Base-by-base conservation (phyloP, 163 green algal species). In the Coccomyxa subellipsoidea region DNA sequence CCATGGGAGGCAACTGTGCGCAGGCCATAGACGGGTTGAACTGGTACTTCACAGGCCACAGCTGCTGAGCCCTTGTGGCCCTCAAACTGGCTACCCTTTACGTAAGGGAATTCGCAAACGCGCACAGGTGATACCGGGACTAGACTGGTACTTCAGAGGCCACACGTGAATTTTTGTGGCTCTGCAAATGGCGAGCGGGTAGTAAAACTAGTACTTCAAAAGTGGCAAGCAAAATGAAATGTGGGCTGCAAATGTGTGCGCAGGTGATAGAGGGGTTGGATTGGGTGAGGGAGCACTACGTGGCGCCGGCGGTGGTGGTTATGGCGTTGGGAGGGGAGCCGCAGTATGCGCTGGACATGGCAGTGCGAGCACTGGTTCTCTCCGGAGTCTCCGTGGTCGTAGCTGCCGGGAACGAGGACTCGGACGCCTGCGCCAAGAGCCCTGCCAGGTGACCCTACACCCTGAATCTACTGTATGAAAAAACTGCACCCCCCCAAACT, bases 231-330 rank as follows among this genome's bases (percentile, higher is more conserved):
- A 25, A 8, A 32, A 12, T 34, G 9, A 72, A 12, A 6, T 18
- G 1, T 23, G 47, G 47, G 47, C 3, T 59, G 3, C 47, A 5
- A 35, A 21, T 38, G 71, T 12, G 38, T 81, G 38, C 21, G 59
- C 80, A 84, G 59, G 84, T 92, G 47, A 84, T 91, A 18, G 82
- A 89, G 81, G 93, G 90, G 21, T 83, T 96, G 78, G 85, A 91
- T 23, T 96, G 93, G 93, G 90, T 96, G 35, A 73, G 78, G 0
- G 6, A 87, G 15, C 90, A 95, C 86, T 84, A 92, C 47, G 77
- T 81, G n/a, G 79, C 86, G 69, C 93, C 93, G 2, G 93, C 89
- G 4, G 78, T 97, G 4, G 91, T 93, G 35, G 88, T 90, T 69
- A 95, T 96, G 91, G 90, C 84, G 37, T 86, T 96, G 29, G 90